A percentile compares a stretch with the other conserved stretches of the same genome.
These are phyloP conservation scores for Debaryomycetaceae sp. DNA, from an alignment of 1,139 yeast species.

Conservation along the genomic window DNA sequence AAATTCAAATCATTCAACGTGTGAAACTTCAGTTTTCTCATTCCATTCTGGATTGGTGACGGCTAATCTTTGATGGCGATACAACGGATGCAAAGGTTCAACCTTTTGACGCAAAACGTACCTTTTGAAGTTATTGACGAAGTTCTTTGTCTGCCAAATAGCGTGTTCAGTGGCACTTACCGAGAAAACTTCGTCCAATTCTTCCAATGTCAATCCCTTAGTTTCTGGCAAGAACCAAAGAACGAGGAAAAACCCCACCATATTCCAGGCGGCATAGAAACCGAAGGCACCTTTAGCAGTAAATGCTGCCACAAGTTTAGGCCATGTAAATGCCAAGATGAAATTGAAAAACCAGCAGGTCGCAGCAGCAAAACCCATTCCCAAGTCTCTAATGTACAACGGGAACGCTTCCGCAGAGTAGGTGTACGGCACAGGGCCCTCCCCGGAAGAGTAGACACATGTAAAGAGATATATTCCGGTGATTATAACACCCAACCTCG, in stretches of 20 bases:
- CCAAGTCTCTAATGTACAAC: conserved; percentile 76
- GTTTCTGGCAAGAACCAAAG: conserved; percentile 69
- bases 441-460: conserved; percentile 76
- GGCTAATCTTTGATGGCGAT: conserved; percentile 55
- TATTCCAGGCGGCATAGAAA: conserved; percentile 85
- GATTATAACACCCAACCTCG: conserved; percentile 63
- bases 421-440: conserved; percentile 90
- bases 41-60: conserved; percentile 61
- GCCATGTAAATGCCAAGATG: conserved; percentile 80
- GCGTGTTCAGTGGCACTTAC: conserved; percentile 57
- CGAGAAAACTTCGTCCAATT: conserved; percentile 65
- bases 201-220: conserved; percentile 66
- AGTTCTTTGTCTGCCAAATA: conserved; percentile 45
- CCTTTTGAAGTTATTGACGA: conserved; percentile 45
- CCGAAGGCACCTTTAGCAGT: conserved; percentile 84
- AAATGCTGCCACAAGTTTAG: conserved; percentile 61
- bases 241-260: conserved; percentile 68
- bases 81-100: conserved; percentile 52
- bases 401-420: conserved; percentile 89
- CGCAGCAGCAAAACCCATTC: conserved; percentile 83
- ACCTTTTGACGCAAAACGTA: conserved; percentile 38
- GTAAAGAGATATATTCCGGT: conserved; percentile 74
- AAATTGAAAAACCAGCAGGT: conserved; percentile 87
- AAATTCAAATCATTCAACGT: conserved; percentile 26
- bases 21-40: conserved; percentile 51